Conservation (phyloP, 345 rosid species). For the Atalantia buxifolia region DNA sequence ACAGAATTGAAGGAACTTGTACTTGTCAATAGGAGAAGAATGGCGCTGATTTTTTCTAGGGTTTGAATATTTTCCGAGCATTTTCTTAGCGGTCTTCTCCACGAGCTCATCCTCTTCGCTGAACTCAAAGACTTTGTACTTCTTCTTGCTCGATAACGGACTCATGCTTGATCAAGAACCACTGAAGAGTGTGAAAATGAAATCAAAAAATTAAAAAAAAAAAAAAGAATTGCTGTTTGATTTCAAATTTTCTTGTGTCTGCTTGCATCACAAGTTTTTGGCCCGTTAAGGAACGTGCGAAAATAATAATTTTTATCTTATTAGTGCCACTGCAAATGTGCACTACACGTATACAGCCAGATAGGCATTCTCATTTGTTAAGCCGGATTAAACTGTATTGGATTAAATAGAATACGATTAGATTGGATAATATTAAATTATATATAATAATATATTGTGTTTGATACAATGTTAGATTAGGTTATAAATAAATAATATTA, state of each 20-base stretch:
- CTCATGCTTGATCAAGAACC: slow-evolving; percentile 24
- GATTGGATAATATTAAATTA: no score
- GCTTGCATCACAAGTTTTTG: not conserved
- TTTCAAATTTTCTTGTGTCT: not conserved
- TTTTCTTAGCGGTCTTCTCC: slow-evolving; percentile 28
- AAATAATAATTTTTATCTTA: no score
- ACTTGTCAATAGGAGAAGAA: slow-evolving; percentile 23
- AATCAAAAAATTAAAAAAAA: no score
- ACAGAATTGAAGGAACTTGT: slow-evolving; percentile 40
- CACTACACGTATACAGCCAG: no score
- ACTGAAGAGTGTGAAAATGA: not conserved
- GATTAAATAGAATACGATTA: no score
- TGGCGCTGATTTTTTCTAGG: slow-evolving; percentile 5
- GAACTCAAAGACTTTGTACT: slow-evolving; percentile 37
- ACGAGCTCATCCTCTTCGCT: slow-evolving; percentile 38
- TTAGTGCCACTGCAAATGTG: no score
- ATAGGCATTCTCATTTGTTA: no score
- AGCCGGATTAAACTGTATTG: no score
- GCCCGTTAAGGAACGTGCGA: no score
- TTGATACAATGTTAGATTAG: no score
- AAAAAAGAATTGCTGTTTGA: not conserved
- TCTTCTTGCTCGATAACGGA: slow-evolving; percentile 7
- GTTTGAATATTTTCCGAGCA: slow-evolving; percentile 21
- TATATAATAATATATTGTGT: no score
- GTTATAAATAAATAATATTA: no score